Evolutionary conservation across 345 rosid species (phyloP).

Genomic region (Eucalyptus viminalis): DNA sequence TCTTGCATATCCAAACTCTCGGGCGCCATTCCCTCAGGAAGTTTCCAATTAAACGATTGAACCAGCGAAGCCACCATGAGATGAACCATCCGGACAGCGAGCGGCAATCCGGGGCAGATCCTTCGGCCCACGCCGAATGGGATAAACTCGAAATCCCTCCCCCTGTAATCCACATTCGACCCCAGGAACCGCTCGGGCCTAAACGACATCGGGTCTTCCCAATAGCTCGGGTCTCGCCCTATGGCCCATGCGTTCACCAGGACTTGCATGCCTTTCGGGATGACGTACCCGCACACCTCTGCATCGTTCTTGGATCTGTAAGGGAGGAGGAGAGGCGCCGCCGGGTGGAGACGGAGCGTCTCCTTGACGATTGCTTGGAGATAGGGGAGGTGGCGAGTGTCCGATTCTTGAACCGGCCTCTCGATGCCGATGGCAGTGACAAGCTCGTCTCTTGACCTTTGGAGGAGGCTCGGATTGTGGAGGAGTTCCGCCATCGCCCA

Average conservation of each 20-base stretch:
- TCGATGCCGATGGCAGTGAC: not conserved
- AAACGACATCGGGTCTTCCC: not conserved
- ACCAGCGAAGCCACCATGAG: slow-evolving; percentile 7
- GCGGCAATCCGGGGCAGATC: slow-evolving; percentile 5
- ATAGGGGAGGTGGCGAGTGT: not conserved
- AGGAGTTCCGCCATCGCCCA: slow-evolving; percentile 19
- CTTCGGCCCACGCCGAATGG: slow-evolving; percentile 12
- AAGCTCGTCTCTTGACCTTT: not conserved
- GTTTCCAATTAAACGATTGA: slow-evolving; percentile 5
- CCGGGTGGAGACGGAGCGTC: slow-evolving; percentile 7
- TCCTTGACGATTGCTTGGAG: slow-evolving; percentile 1
- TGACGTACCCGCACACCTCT: not conserved
- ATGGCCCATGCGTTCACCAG: slow-evolving; percentile 8
- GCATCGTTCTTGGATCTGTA: not conserved
- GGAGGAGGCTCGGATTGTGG: not conserved
- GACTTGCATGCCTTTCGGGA: slow-evolving; percentile 5
- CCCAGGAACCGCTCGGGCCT: slow-evolving; percentile 2
- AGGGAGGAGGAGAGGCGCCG: slow-evolving; percentile 12
- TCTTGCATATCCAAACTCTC: slow-evolving; percentile 3
- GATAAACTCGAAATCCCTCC: slow-evolving; percentile 1
- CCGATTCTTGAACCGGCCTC: slow-evolving; percentile 1
- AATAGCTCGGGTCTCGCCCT: not conserved
- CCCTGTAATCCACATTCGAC: not conserved
- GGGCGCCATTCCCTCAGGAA: not conserved
- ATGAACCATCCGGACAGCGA: slow-evolving; percentile 6